phyloP scores from a whole-genome alignment of 139 green algal genomes.

The Helicosporidium sp. region DNA sequence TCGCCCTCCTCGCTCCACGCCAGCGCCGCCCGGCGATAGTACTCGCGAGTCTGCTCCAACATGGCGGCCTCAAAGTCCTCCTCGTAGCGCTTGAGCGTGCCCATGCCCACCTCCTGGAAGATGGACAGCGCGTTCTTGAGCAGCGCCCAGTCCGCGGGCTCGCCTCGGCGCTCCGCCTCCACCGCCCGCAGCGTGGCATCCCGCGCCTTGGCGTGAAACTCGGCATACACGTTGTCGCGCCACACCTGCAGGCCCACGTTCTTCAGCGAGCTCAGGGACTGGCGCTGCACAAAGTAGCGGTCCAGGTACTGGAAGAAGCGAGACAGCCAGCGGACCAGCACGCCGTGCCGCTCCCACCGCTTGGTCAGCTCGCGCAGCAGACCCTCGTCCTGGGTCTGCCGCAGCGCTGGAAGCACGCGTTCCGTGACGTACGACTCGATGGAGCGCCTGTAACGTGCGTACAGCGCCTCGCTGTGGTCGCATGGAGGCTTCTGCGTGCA shows the following conservation, averaged over 20 bases:
- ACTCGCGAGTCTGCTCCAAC: slow-evolving; percentile 52
- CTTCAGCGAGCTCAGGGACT: slow-evolving; percentile 66
- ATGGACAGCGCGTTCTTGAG: slow-evolving; percentile 91
- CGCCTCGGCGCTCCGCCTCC: slow-evolving; percentile 77
- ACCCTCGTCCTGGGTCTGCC: slow-evolving; percentile 62
- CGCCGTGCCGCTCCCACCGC: slow-evolving; percentile 91
- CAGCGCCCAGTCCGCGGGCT: slow-evolving; percentile 62
- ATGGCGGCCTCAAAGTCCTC: slow-evolving; percentile 82
- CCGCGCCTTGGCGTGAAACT: slow-evolving; percentile 42
- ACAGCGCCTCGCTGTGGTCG: slow-evolving; percentile 93
- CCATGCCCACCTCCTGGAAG: slow-evolving; percentile 92
- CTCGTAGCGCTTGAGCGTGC: slow-evolving; percentile 80
- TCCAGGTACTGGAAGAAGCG: slow-evolving; percentile 99
- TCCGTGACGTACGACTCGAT: slow-evolving; percentile 89
- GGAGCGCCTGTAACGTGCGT: slow-evolving; percentile 66
- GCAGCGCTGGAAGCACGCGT: slow-evolving; percentile 66
- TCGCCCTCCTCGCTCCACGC: neutral
- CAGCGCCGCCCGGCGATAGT: slow-evolving; percentile 35
- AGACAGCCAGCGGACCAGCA: slow-evolving; percentile 95
- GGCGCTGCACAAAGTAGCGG: slow-evolving; percentile 89
- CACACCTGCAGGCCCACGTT: slow-evolving; percentile 87
- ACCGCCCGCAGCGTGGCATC: slow-evolving; percentile 62
- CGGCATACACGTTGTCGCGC: slow-evolving; percentile 68
- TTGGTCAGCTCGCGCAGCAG: slow-evolving; percentile 76
- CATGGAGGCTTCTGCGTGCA: slow-evolving; percentile 98